Evolutionary conservation across 768 basidiomycete genomes (phyloP).

Genomic region (Kwoniella mangroviensis): DNA sequence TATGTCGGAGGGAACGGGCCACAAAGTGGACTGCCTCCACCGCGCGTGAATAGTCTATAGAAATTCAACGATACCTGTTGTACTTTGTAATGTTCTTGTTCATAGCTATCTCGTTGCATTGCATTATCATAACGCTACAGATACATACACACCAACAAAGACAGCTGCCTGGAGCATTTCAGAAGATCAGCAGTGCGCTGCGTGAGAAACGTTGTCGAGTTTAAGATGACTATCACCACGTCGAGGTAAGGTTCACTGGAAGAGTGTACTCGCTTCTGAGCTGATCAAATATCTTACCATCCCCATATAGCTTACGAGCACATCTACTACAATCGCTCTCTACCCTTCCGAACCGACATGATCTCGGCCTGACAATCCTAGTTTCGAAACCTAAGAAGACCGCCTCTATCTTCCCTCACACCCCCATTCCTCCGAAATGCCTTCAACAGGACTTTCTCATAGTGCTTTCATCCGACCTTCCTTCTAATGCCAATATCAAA

Average conservation of each 20-base stretch:
- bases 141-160: not conserved
- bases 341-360: constrained; percentile 26
- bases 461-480: constrained; percentile 67
- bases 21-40: constrained; percentile 18
- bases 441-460: constrained; percentile 60
- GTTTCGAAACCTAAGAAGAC: constrained; percentile 63
- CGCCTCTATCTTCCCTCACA: constrained; percentile 73
- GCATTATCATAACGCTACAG: not conserved
- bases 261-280: not conserved
- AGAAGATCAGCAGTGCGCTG: not conserved
- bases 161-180: not conserved
- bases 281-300: not conserved
- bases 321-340: constrained; percentile 31
- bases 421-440: constrained; percentile 64
- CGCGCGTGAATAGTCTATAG: constrained; percentile 8
- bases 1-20: not conserved
- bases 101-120: not conserved
- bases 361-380: constrained; percentile 35
- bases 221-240: not conserved
- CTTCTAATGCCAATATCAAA: too few species aligned
- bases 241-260: not conserved
- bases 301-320: constrained; percentile 28
- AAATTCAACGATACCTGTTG: not conserved
- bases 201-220: not conserved
- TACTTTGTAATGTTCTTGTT: not conserved